Conservation (phyloP, 306 rosid species). For the Elaeagnus macrophylla region DNA sequence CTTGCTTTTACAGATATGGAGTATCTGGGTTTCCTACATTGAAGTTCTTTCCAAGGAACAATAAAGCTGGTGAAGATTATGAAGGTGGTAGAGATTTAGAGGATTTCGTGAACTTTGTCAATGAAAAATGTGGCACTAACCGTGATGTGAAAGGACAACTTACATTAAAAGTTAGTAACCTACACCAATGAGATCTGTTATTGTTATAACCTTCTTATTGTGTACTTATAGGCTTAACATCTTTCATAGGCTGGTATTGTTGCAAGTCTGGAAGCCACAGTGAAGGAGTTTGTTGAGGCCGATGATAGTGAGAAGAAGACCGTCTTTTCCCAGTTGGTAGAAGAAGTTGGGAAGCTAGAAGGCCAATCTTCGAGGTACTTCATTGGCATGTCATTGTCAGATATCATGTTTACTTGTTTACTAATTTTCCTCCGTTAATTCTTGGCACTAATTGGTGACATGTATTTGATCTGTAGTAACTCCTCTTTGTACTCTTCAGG, state of each 20-base stretch:
- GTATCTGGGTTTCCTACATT: slow-evolving; percentile 67
- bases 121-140: slow-evolving; percentile 61
- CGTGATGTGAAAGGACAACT: slow-evolving; percentile 74
- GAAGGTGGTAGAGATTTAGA: slow-evolving; percentile 62
- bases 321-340: slow-evolving; percentile 45
- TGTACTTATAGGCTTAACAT: neutral
- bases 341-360: slow-evolving; percentile 61
- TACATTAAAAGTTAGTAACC: slow-evolving; percentile 43
- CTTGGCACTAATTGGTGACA: neutral
- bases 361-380: slow-evolving; percentile 62
- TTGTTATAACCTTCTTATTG: neutral
- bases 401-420: neutral
- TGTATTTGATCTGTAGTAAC: neutral
- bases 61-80: slow-evolving; percentile 73
- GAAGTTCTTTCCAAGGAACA: slow-evolving; percentile 67
- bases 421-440: neutral
- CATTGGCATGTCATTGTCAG: neutral
- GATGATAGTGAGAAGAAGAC: slow-evolving; percentile 45
- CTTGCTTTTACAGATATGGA: slow-evolving; percentile 47
- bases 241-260: slow-evolving; percentile 64
- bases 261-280: slow-evolving; percentile 46
- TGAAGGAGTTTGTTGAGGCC: slow-evolving; percentile 61
- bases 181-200: neutral
- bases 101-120: slow-evolving; percentile 63
- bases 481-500: slow-evolving; percentile 25